phyloP scores from a whole-genome alignment of 345 rosid genomes.

The Heritiera littoralis region DNA sequence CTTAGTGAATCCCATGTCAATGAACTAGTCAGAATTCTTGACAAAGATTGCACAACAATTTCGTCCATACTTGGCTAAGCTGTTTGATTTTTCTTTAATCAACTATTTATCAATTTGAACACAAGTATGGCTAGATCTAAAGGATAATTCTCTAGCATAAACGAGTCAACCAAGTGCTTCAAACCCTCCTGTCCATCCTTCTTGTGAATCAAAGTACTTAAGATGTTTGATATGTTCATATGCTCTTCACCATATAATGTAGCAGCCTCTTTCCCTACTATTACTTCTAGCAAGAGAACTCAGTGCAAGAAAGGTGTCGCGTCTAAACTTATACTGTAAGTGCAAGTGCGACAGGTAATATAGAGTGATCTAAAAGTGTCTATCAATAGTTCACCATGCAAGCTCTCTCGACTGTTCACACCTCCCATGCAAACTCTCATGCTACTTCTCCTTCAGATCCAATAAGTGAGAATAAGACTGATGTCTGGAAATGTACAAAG shows the following conservation, averaged over 20 bases:
- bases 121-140: slow-evolving; percentile 38
- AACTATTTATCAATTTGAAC: slow-evolving; percentile 46
- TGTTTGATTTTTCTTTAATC: slow-evolving; percentile 56
- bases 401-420: no score
- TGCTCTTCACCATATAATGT: slow-evolving; percentile 39
- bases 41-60: slow-evolving; percentile 40
- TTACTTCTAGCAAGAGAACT: slow-evolving; percentile 58
- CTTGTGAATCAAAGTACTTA: slow-evolving; percentile 25
- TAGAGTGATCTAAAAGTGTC: no score
- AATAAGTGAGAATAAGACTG: no score
- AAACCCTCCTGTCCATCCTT: slow-evolving; percentile 31
- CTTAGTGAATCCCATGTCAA: slow-evolving; percentile 32
- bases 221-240: slow-evolving; percentile 29
- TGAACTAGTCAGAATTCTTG: slow-evolving; percentile 45
- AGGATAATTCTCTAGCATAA: slow-evolving; percentile 43
- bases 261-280: slow-evolving; percentile 59
- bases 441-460: no score
- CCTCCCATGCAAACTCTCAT: no score
- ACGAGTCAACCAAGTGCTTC: slow-evolving; percentile 41
- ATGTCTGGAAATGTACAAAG: no score
- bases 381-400: no score
- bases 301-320: no score
- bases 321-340: no score
- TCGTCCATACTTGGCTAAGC: slow-evolving; percentile 72
- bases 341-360: no score